Base-by-base conservation (phyloP, 2,329 filamentous ascomycete species). In the Cladosporium sp. region DNA sequence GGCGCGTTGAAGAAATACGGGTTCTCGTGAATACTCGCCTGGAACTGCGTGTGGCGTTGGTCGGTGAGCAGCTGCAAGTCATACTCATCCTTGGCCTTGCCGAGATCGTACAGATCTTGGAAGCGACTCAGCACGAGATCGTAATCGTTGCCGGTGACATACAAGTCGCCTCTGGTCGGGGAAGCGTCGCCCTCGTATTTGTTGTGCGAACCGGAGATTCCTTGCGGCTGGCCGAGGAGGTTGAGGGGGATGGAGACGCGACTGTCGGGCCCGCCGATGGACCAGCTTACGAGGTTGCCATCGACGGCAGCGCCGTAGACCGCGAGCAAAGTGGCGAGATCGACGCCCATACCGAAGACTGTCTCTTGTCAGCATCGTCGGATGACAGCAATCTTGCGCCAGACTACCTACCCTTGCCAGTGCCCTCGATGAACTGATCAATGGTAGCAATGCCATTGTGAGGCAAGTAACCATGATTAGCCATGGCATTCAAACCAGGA, bases 141-240 rank as follows among this genome's bases (percentile, higher is more conserved):
- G 52, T 57, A 63, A 41, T 64, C 56, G 54, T 64, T 56, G 36
- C 63, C 63, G 1, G 42, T 50, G 24, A 60, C 43, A 51, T 66
- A 67, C 8, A 68, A 48, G 32, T 70, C 65, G 39, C 56, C 60
- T 15, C 67, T 56, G 8, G 61, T 64, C 3, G 67, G 66, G 4
- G 63, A 67, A 9, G 54, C 63, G 49, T 70, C 67, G 12, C 51
- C 52, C 58, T 70, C 67, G 53, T 68, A 70, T 51, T 67, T 64
- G 56, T 66, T 67, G 58, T 69, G 65, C 8, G 54, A 57, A 24
- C 58, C 59, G 29, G 55, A 57, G 15, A 63, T 50, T 37, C 58
- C 60, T 32, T 61, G 57, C 5, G 59, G 60, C 6, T 59, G 55
- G 20, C 58, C 57, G 22, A 63, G 55, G 8, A 62, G 47, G 38